phyloP scores from a whole-genome alignment of 176 grass and related monocot species.

The Microstegium vimineum region DNA sequence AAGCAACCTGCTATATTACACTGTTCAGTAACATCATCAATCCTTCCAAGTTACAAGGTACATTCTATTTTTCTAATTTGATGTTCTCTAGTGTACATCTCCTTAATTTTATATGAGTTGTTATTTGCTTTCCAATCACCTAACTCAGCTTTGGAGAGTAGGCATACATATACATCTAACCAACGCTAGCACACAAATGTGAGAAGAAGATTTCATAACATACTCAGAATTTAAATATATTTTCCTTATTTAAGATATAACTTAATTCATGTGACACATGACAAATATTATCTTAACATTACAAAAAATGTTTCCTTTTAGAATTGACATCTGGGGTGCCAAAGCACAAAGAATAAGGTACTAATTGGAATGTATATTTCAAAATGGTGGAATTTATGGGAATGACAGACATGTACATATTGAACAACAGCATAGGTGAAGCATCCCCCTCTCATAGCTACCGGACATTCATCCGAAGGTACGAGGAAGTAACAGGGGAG shows the following conservation, averaged over 20 bases:
- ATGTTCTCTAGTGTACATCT: neutral
- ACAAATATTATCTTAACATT: neutral
- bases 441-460: slow-evolving; percentile 16
- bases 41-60: neutral
- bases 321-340: neutral
- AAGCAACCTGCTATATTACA: neutral
- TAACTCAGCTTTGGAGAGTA: neutral
- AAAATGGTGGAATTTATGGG: slow-evolving; percentile 1
- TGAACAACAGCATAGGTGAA: slow-evolving; percentile 14
- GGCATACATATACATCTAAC: neutral
- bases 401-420: slow-evolving; percentile 42
- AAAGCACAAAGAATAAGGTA: neutral
- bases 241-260: neutral
- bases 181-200: neutral
- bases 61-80: neutral
- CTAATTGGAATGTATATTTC: slow-evolving; percentile 1
- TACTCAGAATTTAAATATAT: neutral
- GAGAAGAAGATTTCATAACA: neutral
- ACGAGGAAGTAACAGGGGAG: slow-evolving; percentile 36
- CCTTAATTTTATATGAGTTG: too few relatives aligned
- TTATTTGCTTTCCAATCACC: neutral
- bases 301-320: slow-evolving; percentile 1
- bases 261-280: neutral
- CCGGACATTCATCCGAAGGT: slow-evolving; percentile 56
- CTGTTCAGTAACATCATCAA: neutral